Evolutionary conservation across 805 yeast species (phyloP).

Genomic region (Lachancea quebecensis): DNA sequence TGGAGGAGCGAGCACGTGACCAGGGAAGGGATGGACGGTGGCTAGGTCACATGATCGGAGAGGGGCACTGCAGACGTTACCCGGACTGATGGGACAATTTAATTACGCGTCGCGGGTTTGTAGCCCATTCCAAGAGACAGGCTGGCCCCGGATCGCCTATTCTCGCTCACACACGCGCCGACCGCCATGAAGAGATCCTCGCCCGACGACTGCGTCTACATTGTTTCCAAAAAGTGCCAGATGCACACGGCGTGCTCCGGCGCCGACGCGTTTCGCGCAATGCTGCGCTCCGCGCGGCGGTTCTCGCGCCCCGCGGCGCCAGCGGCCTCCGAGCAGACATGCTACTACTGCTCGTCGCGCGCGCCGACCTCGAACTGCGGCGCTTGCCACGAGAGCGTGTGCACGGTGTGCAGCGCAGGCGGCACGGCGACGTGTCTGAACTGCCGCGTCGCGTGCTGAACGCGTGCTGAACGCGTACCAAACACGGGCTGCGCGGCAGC

Average conservation of each 20-base stretch:
- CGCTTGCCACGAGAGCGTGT: background rate
- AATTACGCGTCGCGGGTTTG: too few relatives aligned
- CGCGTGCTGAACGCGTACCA: background rate
- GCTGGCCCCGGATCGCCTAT: too few relatives aligned
- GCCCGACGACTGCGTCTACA: background rate
- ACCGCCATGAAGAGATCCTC: conserved; percentile 3
- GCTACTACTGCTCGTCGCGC: conserved; percentile 5
- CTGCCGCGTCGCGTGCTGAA: conserved; percentile 1
- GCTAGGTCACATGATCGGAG: too few relatives aligned
- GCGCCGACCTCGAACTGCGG: background rate
- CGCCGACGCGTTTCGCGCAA: conserved; percentile 3
- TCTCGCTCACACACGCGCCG: background rate
- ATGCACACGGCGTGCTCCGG: background rate
- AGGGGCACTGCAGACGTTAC: too few relatives aligned
- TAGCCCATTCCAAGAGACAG: too few relatives aligned
- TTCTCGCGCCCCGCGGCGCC: background rate
- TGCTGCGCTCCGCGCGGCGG: conserved; percentile 4
- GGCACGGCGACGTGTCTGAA: conserved; percentile 4
- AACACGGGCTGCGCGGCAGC: background rate
- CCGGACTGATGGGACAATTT: too few relatives aligned
- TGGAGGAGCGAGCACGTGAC: too few relatives aligned
- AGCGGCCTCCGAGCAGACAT: background rate
- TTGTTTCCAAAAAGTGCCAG: background rate
- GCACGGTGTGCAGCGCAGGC: conserved; percentile 5
- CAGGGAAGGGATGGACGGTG: too few relatives aligned